Base-by-base conservation (phyloP, 2,329 filamentous ascomycete genomes). In the Zarea fungicola region DNA sequence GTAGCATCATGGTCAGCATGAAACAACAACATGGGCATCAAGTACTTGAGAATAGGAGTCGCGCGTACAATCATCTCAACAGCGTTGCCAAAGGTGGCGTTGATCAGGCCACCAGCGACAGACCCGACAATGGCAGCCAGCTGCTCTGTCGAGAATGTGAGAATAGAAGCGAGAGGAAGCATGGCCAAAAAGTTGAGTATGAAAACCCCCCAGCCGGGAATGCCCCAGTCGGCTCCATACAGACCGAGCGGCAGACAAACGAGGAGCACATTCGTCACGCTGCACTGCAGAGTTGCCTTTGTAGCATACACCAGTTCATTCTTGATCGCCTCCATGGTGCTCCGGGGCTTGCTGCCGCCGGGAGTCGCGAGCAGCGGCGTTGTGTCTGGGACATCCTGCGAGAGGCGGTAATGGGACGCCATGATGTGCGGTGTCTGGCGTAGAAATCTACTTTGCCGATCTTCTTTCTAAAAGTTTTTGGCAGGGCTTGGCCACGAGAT, bases 231-330 rank as follows among this genome's bases (percentile, higher is more conserved):
- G 52, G 72, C 73, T 37, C 81, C 69, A 41, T 81, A 60, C 56
- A 85, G 84, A 48, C 81, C 81, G 31, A 81, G 61, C 4, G 81
- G 81, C n/a, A 84, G 80, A 56, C 83, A 83, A 54, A 84, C 66
- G 47, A 85, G 72, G 18, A 85, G 64, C 42, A 84, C 60, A 57
- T 85, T 84, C 13, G 51, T 46, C 5, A 52, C 47, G 51, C 53
- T 53, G 46, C 49, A 54, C 16, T 31, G 48, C 11, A 56, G 22
- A 4, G 51, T 51, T 18, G 45, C 39, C 14, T 40, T 39, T 5
- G 51, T 28, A 14, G 53, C 50, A 34, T 51, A 51, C 1, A 34
- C 39, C 19, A 46, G 41, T 32, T 52, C 53, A 10, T 32, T 32
- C 4, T 14, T 39, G 21, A 42, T 13, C 7, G 22, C 39, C 7